Percentiles rank a stretch among this genome's conserved stretches.
Evolutionary conservation across 2,329 filamentous ascomycete species (phyloP).

Genomic region (Blastomyces gilchristii): DNA sequence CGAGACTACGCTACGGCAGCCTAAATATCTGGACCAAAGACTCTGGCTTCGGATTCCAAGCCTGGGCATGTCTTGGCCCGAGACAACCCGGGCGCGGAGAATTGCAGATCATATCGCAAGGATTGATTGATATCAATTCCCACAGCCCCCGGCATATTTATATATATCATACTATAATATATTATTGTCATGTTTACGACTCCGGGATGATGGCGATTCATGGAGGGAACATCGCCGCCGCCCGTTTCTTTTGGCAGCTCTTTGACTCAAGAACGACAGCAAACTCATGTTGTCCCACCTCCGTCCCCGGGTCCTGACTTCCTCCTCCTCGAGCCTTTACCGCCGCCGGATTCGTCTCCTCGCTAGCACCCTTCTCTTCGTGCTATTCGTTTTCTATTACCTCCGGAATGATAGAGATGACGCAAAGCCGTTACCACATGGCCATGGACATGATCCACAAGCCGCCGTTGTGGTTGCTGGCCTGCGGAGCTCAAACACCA

Average conservation of each 20-base stretch:
- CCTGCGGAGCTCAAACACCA: slow-evolving; percentile 2
- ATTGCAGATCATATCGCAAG: too few relatives aligned
- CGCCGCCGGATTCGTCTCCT: background rate
- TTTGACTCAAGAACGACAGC: background rate
- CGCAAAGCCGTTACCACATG: background rate
- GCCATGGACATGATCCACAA: background rate
- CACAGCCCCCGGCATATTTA: too few relatives aligned
- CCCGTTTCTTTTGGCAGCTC: background rate
- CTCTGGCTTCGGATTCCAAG: background rate
- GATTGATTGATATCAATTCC: too few relatives aligned
- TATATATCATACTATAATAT: too few relatives aligned
- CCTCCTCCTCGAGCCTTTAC: background rate
- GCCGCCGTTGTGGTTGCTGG: slow-evolving; percentile 5
- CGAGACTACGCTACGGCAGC: too few relatives aligned
- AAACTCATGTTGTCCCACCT: background rate
- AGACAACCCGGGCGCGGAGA: background rate
- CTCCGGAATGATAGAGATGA: background rate
- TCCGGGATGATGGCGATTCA: background rate
- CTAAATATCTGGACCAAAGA: too few relatives aligned
- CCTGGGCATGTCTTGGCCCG: background rate
- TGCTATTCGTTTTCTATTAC: slow-evolving; percentile 1
- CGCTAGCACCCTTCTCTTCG: background rate
- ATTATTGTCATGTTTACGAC: background rate
- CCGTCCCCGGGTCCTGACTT: background rate
- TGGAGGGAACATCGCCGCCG: background rate